phyloP scores from a whole-genome alignment of 345 rosid species.

The Lepidium africanum region DNA sequence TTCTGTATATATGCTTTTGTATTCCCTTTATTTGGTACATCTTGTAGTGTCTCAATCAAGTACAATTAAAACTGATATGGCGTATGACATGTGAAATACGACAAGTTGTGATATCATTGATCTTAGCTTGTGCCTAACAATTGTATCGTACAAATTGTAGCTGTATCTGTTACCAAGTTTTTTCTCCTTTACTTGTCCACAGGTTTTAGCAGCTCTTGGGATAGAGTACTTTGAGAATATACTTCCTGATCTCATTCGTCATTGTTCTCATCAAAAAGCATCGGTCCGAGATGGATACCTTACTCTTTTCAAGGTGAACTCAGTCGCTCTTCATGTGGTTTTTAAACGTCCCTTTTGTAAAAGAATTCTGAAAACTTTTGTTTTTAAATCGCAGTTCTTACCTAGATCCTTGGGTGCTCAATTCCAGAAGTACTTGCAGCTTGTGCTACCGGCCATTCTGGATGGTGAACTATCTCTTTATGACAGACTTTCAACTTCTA shows the following conservation, averaged over 20 bases:
- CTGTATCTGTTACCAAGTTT: not conserved
- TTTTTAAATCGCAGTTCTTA: conserved; percentile 51
- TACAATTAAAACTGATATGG: not conserved
- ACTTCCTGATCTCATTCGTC: conserved; percentile 87
- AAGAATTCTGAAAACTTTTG: conserved; percentile 1
- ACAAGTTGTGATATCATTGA: not conserved
- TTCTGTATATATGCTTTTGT: not conserved
- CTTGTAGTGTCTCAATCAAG: not conserved
- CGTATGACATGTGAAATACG: not conserved
- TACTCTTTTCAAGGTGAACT: conserved; percentile 84
- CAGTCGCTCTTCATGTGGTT: not conserved
- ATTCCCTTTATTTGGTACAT: not conserved
- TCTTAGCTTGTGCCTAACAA: not conserved
- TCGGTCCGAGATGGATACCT: conserved; percentile 97
- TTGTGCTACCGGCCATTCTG: conserved; percentile 86
- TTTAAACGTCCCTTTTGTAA: not conserved
- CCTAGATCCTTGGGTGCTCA: conserved; percentile 93
- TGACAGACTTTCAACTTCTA: conserved; percentile 3
- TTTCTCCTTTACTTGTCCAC: conserved; percentile 19
- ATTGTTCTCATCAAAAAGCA: conserved; percentile 90
- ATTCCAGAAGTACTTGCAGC: conserved; percentile 93
- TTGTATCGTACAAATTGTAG: not conserved
- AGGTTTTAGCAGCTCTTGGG: conserved; percentile 98
- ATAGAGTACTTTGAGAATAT: conserved; percentile 64
- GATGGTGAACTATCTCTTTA: conserved; percentile 49